Conservation (phyloP, 1,139 yeast genomes). For the Blastobotrys arbuscula region DNA sequence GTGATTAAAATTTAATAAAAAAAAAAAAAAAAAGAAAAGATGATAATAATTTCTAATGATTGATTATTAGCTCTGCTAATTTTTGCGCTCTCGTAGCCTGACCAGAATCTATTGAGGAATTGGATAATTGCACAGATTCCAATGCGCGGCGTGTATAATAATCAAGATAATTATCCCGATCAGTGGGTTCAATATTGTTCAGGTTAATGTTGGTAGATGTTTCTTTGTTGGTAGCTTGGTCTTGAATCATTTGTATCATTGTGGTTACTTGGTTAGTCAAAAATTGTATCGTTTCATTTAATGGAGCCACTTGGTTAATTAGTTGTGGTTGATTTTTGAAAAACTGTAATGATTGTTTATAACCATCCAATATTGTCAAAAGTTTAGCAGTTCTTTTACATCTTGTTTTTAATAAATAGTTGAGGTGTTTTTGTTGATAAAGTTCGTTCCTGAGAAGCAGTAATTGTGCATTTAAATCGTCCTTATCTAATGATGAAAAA, state of each 20-base stretch:
- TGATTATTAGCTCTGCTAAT: not conserved
- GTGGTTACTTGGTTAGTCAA: constrained; percentile 35
- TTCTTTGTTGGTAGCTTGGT: not conserved
- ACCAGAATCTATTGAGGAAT: not conserved
- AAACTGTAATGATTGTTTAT: constrained; percentile 31
- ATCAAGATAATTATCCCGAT: constrained; percentile 21
- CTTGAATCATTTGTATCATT: constrained; percentile 15
- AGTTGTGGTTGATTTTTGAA: constrained; percentile 29
- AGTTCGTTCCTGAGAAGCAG: constrained; percentile 40
- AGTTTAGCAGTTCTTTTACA: constrained; percentile 34
- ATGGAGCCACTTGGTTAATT: constrained; percentile 42
- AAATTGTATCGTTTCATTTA: constrained; percentile 49
- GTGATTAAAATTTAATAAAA: constrained; percentile 4
- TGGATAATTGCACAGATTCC: constrained; percentile 4
- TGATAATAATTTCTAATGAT: not conserved
- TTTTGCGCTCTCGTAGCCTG: not conserved
- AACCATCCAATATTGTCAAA: constrained; percentile 36
- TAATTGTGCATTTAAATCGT: constrained; percentile 39
- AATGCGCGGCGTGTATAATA: constrained; percentile 19
- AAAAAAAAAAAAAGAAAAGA: too few species aligned
- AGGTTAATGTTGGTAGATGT: not conserved
- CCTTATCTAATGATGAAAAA: constrained; percentile 26
- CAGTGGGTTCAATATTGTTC: constrained; percentile 3
- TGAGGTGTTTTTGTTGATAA: constrained; percentile 41
- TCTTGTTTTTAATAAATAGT: constrained; percentile 42